Percentiles rank a stretch among this genome's conserved stretches.
Conservation (phyloP, 805 yeast genomes). For the Ogataea nitratoaversa region DNA sequence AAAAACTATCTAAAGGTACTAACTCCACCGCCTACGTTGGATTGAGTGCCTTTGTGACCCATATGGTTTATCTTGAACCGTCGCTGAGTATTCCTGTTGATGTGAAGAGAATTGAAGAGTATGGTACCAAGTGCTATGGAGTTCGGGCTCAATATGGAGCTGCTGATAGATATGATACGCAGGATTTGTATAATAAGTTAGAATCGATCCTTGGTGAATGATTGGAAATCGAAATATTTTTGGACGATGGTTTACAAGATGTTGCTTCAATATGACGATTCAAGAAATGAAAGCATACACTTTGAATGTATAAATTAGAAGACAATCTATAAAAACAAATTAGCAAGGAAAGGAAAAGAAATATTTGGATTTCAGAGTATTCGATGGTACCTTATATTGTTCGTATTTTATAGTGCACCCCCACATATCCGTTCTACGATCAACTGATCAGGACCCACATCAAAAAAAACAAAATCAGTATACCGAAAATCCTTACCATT, state of each 20-base stretch:
- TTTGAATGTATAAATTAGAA: too few relatives aligned
- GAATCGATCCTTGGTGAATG: constrained; percentile 1
- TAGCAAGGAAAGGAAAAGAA: too few relatives aligned
- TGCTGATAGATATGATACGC: constrained; percentile 36
- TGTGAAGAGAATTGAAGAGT: constrained; percentile 30
- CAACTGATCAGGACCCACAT: constrained; percentile 76
- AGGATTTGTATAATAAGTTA: constrained; percentile 31
- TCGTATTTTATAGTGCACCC: too few relatives aligned
- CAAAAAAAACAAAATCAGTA: constrained; percentile 70
- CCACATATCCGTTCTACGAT: not conserved
- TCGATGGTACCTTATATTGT: too few relatives aligned
- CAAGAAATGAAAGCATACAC: too few relatives aligned
- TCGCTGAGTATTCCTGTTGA: constrained; percentile 50
- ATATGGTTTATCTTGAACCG: constrained; percentile 50
- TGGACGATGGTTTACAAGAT: too few relatives aligned
- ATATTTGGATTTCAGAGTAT: too few relatives aligned
- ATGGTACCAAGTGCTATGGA: constrained; percentile 46
- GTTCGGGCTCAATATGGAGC: constrained; percentile 27
- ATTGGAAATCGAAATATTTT: not conserved
- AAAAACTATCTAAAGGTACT: constrained; percentile 3
- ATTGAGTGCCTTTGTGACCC: constrained; percentile 47
- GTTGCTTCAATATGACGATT: too few relatives aligned
- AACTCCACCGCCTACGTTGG: constrained; percentile 31
- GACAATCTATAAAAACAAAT: not conserved
- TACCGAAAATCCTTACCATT: constrained; percentile 83